phyloP scores from a whole-genome alignment of 305 asterid genomes.

The Fraxinus sp. region DNA sequence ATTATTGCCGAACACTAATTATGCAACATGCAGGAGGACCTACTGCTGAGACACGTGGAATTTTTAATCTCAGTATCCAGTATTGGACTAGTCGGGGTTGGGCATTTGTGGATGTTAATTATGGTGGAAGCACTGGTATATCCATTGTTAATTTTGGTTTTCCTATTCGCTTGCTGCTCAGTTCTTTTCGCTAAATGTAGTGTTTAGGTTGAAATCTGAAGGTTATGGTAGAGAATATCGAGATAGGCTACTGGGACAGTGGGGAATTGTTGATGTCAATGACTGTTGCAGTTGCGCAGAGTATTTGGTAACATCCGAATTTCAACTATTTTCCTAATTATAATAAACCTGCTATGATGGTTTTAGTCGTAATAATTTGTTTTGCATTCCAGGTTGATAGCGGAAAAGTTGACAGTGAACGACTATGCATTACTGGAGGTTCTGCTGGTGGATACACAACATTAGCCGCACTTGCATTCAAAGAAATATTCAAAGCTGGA shows the following conservation, averaged over 20 bases:
- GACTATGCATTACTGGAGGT: conserved; percentile 92
- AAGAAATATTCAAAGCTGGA: conserved; percentile 81
- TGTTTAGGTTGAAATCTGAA: conserved; percentile 37
- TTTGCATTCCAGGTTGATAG: conserved; percentile 59
- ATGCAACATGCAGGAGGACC: conserved; percentile 72
- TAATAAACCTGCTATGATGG: conserved; percentile 8
- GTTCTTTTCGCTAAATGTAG: conserved; percentile 6
- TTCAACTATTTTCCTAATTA: conserved; percentile 4
- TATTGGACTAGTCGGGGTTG: conserved; percentile 99
- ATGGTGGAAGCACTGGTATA: conserved; percentile 96
- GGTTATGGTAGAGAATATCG: conserved; percentile 95
- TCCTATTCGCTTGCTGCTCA: background rate
- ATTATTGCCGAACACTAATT: conserved; percentile 8
- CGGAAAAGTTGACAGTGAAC: conserved; percentile 81
- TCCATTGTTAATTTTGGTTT: background rate
- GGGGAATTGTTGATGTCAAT: conserved; percentile 93
- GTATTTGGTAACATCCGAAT: conserved; percentile 59
- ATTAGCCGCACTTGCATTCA: conserved; percentile 90
- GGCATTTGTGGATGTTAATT: conserved; percentile 97
- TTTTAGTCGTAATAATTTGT: conserved; percentile 18
- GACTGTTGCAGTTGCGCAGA: conserved; percentile 97
- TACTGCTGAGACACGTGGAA: conserved; percentile 87
- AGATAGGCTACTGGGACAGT: conserved; percentile 70
- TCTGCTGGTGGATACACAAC: conserved; percentile 99
- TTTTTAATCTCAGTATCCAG: conserved; percentile 73